Base-by-base conservation (phyloP, 1,284 basidiomycete genomes). In the Pholiota adiposa region DNA sequence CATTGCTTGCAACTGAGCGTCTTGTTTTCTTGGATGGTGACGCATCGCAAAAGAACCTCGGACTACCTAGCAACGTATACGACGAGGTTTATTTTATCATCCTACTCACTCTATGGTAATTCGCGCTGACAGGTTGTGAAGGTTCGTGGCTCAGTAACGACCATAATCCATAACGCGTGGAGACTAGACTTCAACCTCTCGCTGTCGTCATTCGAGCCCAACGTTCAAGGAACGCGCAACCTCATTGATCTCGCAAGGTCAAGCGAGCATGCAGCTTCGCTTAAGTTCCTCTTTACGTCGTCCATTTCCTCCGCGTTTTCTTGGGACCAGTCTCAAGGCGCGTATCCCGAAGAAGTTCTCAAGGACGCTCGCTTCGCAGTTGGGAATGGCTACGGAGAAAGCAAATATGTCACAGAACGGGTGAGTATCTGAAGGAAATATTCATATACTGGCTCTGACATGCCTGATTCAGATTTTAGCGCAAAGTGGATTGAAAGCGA, bases 101-200 rank as follows among this genome's bases (percentile, higher is more conserved):
- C 58, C 70, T 7, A 72, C 69, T 14, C 59, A 65, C 29, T 9
- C 7, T 12, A 38, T 9, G 4, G 36, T 4, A 4, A 43, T 31
- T n/a, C 16, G 31, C 16, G 16, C 36, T 3, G 6, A 46, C 52
- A 29, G 21, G 40, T 31, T 27, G 16, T 31, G 8, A 40, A 61
- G 59, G 33, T 63, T 25, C 54, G 62, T 25, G 33, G n/a, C 25
- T 27, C 43, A 33, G 68, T 70, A 19, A 62, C 57, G 18, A 46
- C 46, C 3, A 57, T 67, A 49, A 63, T 65, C 48, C 60, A 63
- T 49, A 58, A 62, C 41, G 70, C 79, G 3, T 80, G 79, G 79
- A 70, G 67, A 19, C 66, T 79, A 29, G 73, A 80, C 58, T 81
- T 80, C 69, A 81, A 79, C 57, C 60, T 75, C 19, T 62, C 72